A percentile compares a stretch with the other conserved stretches of the same genome.
phyloP scores from a whole-genome alignment of 2,329 filamentous ascomycete genomes.

The Neoascochyta sp. region DNA sequence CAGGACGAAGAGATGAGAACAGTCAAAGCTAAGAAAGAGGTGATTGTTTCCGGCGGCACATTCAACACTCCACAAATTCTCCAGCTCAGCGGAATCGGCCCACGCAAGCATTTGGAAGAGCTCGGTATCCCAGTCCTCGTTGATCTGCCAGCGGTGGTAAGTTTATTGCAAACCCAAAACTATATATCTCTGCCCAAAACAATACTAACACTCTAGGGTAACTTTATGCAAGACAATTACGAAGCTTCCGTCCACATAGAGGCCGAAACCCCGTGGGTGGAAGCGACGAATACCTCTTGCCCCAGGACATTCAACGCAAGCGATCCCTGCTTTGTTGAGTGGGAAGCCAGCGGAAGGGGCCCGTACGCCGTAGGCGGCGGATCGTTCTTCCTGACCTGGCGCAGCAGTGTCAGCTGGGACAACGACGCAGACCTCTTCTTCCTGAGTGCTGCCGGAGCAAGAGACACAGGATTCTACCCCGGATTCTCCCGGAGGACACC shows the following conservation, averaged over 20 bases:
- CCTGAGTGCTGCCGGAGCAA: conserved; percentile 9
- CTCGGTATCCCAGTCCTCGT: conserved; percentile 52
- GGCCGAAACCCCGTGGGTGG: conserved; percentile 13
- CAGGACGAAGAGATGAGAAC: conserved; percentile 24
- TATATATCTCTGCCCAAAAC: not conserved
- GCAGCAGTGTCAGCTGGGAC: conserved; percentile 36
- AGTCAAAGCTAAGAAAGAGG: conserved; percentile 18
- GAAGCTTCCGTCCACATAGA: conserved; percentile 45
- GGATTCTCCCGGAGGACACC: conserved; percentile 44
- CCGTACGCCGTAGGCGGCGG: conserved; percentile 43
- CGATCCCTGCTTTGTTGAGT: conserved; percentile 45
- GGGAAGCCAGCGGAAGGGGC: conserved; percentile 34
- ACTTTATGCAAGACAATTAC: conserved; percentile 60
- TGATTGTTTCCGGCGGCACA: conserved; percentile 43
- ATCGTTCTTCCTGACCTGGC: conserved; percentile 44
- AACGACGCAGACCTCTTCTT: conserved; percentile 7
- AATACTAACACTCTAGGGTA: conserved; percentile 33
- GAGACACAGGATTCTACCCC: conserved; percentile 38
- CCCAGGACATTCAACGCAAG: conserved; percentile 21
- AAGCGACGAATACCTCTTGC: conserved; percentile 18
- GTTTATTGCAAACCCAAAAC: conserved; percentile 1
- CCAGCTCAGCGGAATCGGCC: conserved; percentile 60
- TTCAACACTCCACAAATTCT: conserved; percentile 63
- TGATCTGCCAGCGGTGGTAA: conserved; percentile 53
- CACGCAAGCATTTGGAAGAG: conserved; percentile 47